Base-by-base conservation (phyloP, 306 rosid species). In the Macrotyloma uniflorum region DNA sequence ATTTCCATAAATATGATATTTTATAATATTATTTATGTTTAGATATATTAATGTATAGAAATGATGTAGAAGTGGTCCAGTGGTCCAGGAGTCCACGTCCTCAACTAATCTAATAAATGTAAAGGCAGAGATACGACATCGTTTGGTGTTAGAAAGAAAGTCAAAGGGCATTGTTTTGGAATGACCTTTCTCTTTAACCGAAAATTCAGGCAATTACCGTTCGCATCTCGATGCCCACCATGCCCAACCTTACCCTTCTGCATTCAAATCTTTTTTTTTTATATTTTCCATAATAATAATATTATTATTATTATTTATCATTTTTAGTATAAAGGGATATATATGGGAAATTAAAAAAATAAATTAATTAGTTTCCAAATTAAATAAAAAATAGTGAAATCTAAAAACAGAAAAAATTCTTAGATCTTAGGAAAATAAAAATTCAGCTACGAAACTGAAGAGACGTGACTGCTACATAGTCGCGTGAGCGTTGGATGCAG, bases 71-170 rank as follows among this genome's bases (percentile, higher is more conserved):
- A 32, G 54, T 23, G 26, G 58, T 49, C 8, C 61, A 16, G 20
- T 18, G 36, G 10, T 18, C 5, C 30, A 28, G 5, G 61, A 28
- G 16, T n/a, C 22, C 32, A 7, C 0, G 20, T 4, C 67, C 43
- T 15, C 67, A 61, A 15, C 43, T 30, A 61, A 61, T 3, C 14
- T 1, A 61, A 15, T 32, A 9, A 38, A 38, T 38, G 43, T 2
- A 49, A 18, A 3, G 2, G 1, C 18, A 6, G 3, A 0, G 2
- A 72, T 35, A 71, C 78, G 78, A 23, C 78, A 23, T 12, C 78
- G 83, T 71, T 71, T 69, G 18, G 70, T 42, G 32, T 70, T 49
- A 75, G 1, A 57, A 53, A 36, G 68, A 40, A 61, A 24, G 78
- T 19, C 66, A 26, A 59, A 59, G 3, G 2, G 36, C 54, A 75